Percentiles rank a stretch among this genome's conserved stretches.
Conservation (phyloP, 2,329 filamentous ascomycete genomes). For the Aspergillus novoparasiticus region DNA sequence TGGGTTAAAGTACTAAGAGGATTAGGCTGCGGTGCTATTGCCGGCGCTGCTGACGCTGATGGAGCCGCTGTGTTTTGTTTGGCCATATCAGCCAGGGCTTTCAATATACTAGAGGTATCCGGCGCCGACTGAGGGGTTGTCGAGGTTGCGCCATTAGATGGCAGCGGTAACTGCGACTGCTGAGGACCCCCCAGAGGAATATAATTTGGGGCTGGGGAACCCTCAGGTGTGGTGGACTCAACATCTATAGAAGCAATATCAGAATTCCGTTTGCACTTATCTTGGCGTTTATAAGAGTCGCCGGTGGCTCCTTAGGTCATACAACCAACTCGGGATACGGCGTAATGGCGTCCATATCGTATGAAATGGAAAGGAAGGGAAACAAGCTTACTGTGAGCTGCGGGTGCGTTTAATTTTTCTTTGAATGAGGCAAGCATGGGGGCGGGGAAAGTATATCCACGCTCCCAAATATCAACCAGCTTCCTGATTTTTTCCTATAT, state of each 20-base stretch:
- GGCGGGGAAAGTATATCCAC: slow-evolving; percentile 84
- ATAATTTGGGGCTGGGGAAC: slow-evolving; percentile 51
- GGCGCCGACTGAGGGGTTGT: slow-evolving; percentile 42
- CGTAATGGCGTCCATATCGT: slow-evolving; percentile 1
- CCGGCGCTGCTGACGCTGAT: slow-evolving; percentile 37
- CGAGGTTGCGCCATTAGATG: slow-evolving; percentile 26
- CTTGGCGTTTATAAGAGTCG: background rate
- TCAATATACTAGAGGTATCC: slow-evolving; percentile 69
- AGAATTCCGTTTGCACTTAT: slow-evolving; percentile 23
- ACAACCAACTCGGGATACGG: slow-evolving; percentile 9
- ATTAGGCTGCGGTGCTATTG: slow-evolving; percentile 42
- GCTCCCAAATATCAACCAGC: slow-evolving; percentile 97
- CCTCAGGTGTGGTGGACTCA: slow-evolving; percentile 69
- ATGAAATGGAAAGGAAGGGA: slow-evolving; percentile 19
- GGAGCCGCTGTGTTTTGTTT: slow-evolving; percentile 67
- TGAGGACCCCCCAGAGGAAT: slow-evolving; percentile 40
- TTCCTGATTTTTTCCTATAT: slow-evolving; percentile 94
- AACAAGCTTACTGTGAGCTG: slow-evolving; percentile 64
- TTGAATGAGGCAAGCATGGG: slow-evolving; percentile 82
- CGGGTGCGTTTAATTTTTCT: slow-evolving; percentile 69
- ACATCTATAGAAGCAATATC: slow-evolving; percentile 51
- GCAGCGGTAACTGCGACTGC: slow-evolving; percentile 27
- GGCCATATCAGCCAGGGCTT: slow-evolving; percentile 78
- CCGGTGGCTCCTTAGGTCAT: background rate
- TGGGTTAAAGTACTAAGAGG: slow-evolving; percentile 54